These are phyloP conservation scores for Tephrocybe sp. DNA, from an alignment of 768 basidiomycete genomes.

Conservation along the genomic window DNA sequence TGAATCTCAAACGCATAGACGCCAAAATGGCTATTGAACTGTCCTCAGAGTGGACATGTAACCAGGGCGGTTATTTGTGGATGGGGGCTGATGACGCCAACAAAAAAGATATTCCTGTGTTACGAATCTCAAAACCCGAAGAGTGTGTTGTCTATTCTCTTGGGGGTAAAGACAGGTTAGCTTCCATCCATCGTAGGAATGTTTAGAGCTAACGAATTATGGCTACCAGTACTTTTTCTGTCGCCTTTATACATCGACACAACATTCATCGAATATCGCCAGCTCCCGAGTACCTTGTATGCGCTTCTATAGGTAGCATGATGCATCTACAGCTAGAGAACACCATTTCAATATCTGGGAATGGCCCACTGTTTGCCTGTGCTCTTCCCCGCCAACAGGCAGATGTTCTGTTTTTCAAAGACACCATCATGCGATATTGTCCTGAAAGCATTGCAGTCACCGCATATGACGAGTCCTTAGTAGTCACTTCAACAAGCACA, in stretches of 20 bases:
- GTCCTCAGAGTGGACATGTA: conserved; percentile 19
- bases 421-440: conserved; percentile 12
- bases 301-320: conserved; percentile 23
- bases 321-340: conserved; percentile 25
- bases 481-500: conserved; percentile 6
- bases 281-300: conserved; percentile 26
- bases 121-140: conserved; percentile 18
- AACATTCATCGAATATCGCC: conserved; percentile 14
- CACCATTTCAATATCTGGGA: conserved; percentile 24
- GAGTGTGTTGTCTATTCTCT: conserved; percentile 23
- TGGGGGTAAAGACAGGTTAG: conserved; percentile 19
- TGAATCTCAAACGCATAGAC: conserved; percentile 26
- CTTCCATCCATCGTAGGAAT: background rate
- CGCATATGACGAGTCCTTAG: background rate
- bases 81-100: background rate
- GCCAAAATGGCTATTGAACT: conserved; percentile 20
- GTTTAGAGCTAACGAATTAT: conserved; percentile 9
- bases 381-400: conserved; percentile 14
- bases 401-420: conserved; percentile 14
- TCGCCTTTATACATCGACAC: conserved; percentile 30
- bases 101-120: conserved; percentile 3
- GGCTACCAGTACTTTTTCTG: conserved; percentile 19
- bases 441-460: conserved; percentile 3
- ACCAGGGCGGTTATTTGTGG: conserved; percentile 5
- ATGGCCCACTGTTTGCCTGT: conserved; percentile 23